phyloP scores from a whole-genome alignment of 169 alveolate species.

The Plasmodium inui region DNA sequence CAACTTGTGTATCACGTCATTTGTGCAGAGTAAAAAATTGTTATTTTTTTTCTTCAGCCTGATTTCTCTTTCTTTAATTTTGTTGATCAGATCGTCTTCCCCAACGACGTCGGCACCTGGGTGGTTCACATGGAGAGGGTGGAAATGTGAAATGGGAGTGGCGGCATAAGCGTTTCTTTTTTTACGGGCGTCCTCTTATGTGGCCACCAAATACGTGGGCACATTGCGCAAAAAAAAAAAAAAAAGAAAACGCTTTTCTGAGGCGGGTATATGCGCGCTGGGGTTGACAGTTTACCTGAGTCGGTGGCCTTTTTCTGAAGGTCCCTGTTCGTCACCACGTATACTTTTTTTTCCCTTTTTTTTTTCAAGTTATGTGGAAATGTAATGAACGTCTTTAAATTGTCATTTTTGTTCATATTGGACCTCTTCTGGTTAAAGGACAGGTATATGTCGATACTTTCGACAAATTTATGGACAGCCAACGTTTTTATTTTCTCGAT shows the following conservation, averaged over 20 bases:
- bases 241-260: not conserved
- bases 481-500: conserved; percentile 68
- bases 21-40: conserved; percentile 80
- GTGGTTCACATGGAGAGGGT: not conserved
- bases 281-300: conserved; percentile 24
- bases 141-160: not conserved
- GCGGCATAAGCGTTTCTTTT: not conserved
- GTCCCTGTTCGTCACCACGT: conserved; percentile 40
- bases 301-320: conserved; percentile 20
- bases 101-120: conserved; percentile 75
- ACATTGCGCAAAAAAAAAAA: not conserved
- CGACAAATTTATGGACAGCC: conserved; percentile 73
- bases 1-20: conserved; percentile 81
- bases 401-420: conserved; percentile 74
- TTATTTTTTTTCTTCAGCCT: conserved; percentile 77
- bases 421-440: conserved; percentile 65
- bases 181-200: not conserved
- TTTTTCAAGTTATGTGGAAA: conserved; percentile 74
- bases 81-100: conserved; percentile 65
- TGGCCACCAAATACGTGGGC: not conserved
- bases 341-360: conserved; percentile 63
- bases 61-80: conserved; percentile 72
- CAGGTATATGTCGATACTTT: conserved; percentile 65
- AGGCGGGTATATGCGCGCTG: not conserved
- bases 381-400: conserved; percentile 67